Percentiles rank a stretch among this genome's conserved stretches.
These are phyloP conservation scores for Coffea canephora DNA, from an alignment of 257 asterid genomes.

Conservation along the genomic window DNA sequence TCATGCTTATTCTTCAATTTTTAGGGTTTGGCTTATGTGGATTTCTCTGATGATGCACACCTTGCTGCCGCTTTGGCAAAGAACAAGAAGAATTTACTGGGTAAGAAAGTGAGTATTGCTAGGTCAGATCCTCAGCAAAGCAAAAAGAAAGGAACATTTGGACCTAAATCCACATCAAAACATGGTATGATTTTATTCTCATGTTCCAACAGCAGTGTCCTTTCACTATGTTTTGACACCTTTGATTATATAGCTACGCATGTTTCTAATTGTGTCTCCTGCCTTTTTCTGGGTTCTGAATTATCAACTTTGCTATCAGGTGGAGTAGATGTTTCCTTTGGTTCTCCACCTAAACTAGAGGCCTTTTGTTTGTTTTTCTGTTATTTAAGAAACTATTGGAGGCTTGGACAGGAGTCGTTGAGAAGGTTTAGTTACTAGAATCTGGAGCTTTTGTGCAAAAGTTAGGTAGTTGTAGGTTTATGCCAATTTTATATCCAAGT, in stretches of 20 bases:
- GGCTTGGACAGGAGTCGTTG: neutral
- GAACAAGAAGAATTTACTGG: constrained; percentile 58
- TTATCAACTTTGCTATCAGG: neutral
- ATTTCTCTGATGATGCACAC: constrained; percentile 78
- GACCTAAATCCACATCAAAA: constrained; percentile 28
- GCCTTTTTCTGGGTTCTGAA: neutral
- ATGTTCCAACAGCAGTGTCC: neutral
- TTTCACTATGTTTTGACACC: neutral
- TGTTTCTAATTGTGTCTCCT: neutral
- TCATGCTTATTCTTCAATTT: constrained; percentile 16
- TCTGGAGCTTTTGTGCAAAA: neutral
- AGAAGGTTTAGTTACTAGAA: neutral
- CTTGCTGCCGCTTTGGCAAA: constrained; percentile 72
- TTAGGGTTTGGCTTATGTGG: constrained; percentile 94
- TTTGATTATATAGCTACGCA: neutral
- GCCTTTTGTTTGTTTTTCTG: neutral
- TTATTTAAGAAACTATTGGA: neutral
- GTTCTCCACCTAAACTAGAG: neutral
- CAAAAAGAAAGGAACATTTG: constrained; percentile 45
- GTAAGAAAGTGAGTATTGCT: constrained; percentile 66
- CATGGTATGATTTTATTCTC: constrained; percentile 34
- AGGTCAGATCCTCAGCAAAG: constrained; percentile 74
- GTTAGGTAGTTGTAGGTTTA: neutral
- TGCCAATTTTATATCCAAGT: neutral
- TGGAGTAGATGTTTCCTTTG: neutral